Evolutionary conservation across 1,139 yeast species (phyloP), one percentile per base, ranked within the genome.

Genomic region (Zygoascus sp.): DNA sequence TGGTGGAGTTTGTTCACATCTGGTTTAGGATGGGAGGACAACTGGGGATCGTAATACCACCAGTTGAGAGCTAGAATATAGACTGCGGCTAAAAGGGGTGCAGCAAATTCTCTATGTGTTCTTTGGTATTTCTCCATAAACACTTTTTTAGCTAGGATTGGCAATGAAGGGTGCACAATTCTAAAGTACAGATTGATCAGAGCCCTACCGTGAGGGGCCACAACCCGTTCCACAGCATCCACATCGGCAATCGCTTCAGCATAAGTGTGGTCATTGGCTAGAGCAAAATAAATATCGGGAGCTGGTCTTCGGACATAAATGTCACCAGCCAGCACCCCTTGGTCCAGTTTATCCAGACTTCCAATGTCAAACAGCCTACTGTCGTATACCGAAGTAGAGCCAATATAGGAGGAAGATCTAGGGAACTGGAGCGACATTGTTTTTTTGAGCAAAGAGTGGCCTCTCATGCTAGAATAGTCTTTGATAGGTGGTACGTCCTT

Each of bases 21-120:
- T 2, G 73, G 73, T 41, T 65, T 67, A 3, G 58, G 58, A 19
- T 53, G 49, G 4, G 60, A 49, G 9, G 64, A 54, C 17, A 68
- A 50, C 34, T 58, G 58, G 2, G 66, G 58, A 48, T 66, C 72
- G 48, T 62, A 63, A 41, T 66, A 62, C 75, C 75, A 70, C 69
- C 71, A 70, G 42, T 66, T 69, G 32, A 72, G 55, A 0, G 76
- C 76, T 45, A 72, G 62, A 13, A 70, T 58, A 54, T 73, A 73
- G 1, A 73, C 71, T 32, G 72, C 69, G 1, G 72, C 71, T n/a
- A 74, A 55, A 32, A 74, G 53, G 1, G 75, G 63, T 2, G 78
- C 76, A 45, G 71, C 66, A 45, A 73, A 68, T 52, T 73, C 77
- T 44, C 76, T 61, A 50, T 72, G 72, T 4, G 75, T 70, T 34